Evolutionary conservation across 257 asterid species (phyloP), one percentile per base, ranked within the genome.

Genomic region (Scutellaria baicalensis): DNA sequence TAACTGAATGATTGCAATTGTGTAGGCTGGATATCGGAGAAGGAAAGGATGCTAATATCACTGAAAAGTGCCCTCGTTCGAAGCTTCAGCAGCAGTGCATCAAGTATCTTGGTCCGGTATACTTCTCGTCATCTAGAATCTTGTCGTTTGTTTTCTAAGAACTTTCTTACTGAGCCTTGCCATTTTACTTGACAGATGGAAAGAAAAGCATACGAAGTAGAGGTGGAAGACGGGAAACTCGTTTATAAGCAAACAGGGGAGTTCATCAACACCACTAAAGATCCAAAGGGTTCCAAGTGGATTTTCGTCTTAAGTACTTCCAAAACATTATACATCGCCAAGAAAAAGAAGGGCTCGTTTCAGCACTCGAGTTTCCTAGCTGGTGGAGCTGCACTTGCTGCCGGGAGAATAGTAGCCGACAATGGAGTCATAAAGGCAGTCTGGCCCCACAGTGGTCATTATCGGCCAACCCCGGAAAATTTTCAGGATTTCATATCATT

Each of bases 381-480:
- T 0, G 94, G 94, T 6, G 94, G 91, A 9, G 91, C 94, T 35
- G 78, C 91, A 5, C 58, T 85, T 55, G 91, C 94, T 65, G 94
- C 94, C 2, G 91, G 94, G 50, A 81, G 94, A 67, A 74, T 85
- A 11, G 85, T 83, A 48, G 81, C 83, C 10, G 83, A 87, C 60
- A 75, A 87, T 3, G 94, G 91, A 27, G 71, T 74, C 66, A 72
- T 87, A 14, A 85, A 78, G 84, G 84, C 84, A 11, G 85, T 83
- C n/a, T 87, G 90, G 88, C 90, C 93, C 59, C 90, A 87, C 81
- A 84, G 93, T 36, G 93, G 93, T 20, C 93, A 87, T 50, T 87
- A 87, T 64, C 66, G 76, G 31, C 93, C 90, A 4, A 87, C 88
- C 39, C 88, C 79, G 9, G 91, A 87, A 64, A 84, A 84, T 68